Base-by-base conservation (phyloP, 2,329 filamentous ascomycete genomes). In the Clarireedia homoeocarpa region DNA sequence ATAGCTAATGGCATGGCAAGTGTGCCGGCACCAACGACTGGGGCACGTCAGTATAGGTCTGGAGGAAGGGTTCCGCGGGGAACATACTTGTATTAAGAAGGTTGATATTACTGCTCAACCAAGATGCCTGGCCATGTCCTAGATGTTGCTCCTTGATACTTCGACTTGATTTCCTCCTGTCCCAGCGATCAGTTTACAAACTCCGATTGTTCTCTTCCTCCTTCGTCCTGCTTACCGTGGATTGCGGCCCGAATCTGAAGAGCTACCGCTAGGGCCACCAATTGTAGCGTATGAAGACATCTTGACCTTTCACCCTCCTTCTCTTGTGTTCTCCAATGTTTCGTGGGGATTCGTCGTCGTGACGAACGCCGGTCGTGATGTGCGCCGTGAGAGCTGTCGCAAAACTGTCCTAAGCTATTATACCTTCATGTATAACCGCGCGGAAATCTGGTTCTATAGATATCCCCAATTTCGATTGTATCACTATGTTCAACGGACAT, bases 21-120 rank as follows among this genome's bases (percentile, higher is more conserved):
- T 2, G 95, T 91, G 53, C 94, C 94, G 38, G 94, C 92, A 56
- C 94, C 94, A 61, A 99, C 83, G 67, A 99, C 89, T 94, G 66
- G n/a, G 20, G 57, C 26, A n/a, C 17, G 54, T 66, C 55, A 56
- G 60, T 62, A 46, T 60, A 64, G 40, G 30, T 34, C 12, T 12
- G 30, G 3, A 14, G 30, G 30, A 34, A 9, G 9, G 9, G 3
- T 58, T 66, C 58, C 26, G 46, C 57, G 20, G 20, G 46, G 53
- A 48, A 66, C 82, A 58, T 79, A 94, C 89, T 99, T 17, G 94
- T 99, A 72, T 99, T 99, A 62, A 97, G 79, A 62, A 99, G 78
- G 71, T 99, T 99, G 74, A 97, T 87, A 63, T 94, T 87, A 70
- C 91, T 96, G 74, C 91, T 96, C 53, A 86, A 72, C 83, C 89